Conservation (phyloP, 1,139 yeast species). For the Sugiyamaella castrensis region DNA sequence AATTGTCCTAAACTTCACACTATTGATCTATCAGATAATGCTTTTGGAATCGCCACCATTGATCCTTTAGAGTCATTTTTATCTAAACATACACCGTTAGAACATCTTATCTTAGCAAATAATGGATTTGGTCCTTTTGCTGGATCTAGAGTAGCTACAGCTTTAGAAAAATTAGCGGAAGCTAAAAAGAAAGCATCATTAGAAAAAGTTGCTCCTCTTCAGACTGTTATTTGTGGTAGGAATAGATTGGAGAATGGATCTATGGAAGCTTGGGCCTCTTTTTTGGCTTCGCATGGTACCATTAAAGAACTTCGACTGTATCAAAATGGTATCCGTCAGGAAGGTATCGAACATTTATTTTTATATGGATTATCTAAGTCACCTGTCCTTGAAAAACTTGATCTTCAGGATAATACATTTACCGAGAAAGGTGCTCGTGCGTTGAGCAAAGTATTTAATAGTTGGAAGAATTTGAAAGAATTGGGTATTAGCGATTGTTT, state of each 20-base stretch:
- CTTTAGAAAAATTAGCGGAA: slow-evolving; percentile 69
- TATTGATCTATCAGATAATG: slow-evolving; percentile 87
- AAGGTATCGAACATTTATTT: slow-evolving; percentile 76
- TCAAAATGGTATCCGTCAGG: slow-evolving; percentile 96
- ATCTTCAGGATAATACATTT: slow-evolving; percentile 92
- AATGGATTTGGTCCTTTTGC: slow-evolving; percentile 98
- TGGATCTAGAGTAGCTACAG: slow-evolving; percentile 88
- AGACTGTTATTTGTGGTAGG: slow-evolving; percentile 92
- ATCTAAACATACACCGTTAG: slow-evolving; percentile 69
- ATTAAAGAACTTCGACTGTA: slow-evolving; percentile 75
- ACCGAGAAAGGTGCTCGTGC: slow-evolving; percentile 80
- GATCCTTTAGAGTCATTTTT: slow-evolving; percentile 81
- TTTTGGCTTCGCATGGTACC: slow-evolving; percentile 72
- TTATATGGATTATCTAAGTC: slow-evolving; percentile 66
- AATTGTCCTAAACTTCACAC: slow-evolving; percentile 65
- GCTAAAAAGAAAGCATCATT: slow-evolving; percentile 51
- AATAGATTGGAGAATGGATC: slow-evolving; percentile 96
- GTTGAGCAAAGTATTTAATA: slow-evolving; percentile 55
- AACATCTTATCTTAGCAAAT: slow-evolving; percentile 84
- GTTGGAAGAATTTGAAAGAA: slow-evolving; percentile 63
- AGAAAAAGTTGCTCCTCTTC: slow-evolving; percentile 45
- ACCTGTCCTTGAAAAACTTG: slow-evolving; percentile 62
- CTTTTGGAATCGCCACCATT: slow-evolving; percentile 93
- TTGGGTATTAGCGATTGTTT: slow-evolving; percentile 87
- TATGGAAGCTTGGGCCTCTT: slow-evolving; percentile 55